These are phyloP conservation scores for Talaromyces albobiverticillius DNA, from an alignment of 2,329 filamentous ascomycete species.

Conservation along the genomic window DNA sequence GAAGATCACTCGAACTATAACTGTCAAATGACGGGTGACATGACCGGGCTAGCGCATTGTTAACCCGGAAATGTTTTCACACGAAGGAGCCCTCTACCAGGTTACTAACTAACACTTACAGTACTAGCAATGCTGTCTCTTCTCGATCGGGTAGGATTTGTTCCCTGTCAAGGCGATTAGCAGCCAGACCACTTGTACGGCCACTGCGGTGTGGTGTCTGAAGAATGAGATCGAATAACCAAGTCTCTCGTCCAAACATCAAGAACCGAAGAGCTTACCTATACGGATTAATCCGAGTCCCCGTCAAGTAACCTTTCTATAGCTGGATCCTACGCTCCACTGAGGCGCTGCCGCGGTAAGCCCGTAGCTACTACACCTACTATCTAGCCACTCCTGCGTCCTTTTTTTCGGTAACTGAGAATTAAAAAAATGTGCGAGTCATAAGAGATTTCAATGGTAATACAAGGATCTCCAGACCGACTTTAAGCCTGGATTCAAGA, in stretches of 20 bases:
- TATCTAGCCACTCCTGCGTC: not conserved
- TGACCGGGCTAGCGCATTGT: not conserved
- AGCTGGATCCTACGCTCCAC: too few species aligned
- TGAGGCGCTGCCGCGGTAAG: not conserved
- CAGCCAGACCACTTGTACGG: too few species aligned
- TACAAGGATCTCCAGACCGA: not conserved
- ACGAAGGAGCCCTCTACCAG: not conserved
- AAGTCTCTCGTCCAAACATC: too few species aligned
- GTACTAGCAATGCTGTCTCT: too few species aligned
- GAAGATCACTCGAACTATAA: not conserved
- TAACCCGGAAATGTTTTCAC: not conserved
- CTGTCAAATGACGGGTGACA: not conserved
- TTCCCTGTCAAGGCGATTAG: too few species aligned
- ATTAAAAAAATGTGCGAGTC: not conserved
- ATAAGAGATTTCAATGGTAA: not conserved
- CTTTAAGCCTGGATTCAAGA: not conserved
- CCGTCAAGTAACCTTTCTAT: too few species aligned
- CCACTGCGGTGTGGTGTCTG: too few species aligned
- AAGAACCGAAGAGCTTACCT: too few species aligned
- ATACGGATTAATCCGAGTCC: too few species aligned
- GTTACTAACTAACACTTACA: not conserved
- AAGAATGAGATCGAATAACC: too few species aligned
- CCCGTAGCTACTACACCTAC: too few species aligned
- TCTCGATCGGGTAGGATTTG: too few species aligned
- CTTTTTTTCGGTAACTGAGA: not conserved